These are phyloP conservation scores for Scedosporium minutisporum DNA, from an alignment of 2,329 filamentous ascomycete species.

Conservation along the genomic window DNA sequence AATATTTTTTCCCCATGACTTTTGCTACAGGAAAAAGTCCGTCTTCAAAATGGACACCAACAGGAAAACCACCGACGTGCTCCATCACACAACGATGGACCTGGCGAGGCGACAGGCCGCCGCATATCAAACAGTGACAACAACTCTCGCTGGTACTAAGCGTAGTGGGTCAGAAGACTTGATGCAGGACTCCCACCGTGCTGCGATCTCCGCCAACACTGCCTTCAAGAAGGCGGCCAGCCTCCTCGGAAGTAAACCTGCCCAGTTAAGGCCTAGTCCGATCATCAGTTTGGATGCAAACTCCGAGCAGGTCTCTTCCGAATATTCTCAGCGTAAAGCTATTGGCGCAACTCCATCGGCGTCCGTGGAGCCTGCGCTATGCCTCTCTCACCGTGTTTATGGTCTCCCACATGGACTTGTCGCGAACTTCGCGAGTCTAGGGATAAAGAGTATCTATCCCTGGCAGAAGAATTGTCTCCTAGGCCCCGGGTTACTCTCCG, in stretches of 20 bases:
- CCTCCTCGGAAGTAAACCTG: slow-evolving; percentile 3
- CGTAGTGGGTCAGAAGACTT: neutral
- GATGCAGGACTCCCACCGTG: neutral
- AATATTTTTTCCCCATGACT: neutral
- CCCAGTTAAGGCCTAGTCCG: slow-evolving; percentile 30
- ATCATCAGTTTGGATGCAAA: slow-evolving; percentile 28
- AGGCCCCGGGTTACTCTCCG: slow-evolving; percentile 54
- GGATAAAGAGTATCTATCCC: slow-evolving; percentile 66
- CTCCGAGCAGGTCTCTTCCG: slow-evolving; percentile 23
- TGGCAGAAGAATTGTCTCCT: slow-evolving; percentile 71
- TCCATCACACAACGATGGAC: neutral
- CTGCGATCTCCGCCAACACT: neutral
- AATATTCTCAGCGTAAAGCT: slow-evolving; percentile 47
- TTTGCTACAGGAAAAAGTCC: neutral
- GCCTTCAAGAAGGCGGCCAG: neutral
- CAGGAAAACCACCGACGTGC: neutral
- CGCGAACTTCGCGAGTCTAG: slow-evolving; percentile 53
- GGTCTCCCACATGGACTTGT: slow-evolving; percentile 50
- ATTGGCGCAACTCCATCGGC: slow-evolving; percentile 45
- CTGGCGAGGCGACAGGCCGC: neutral
- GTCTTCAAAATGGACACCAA: neutral
- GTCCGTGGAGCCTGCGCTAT: slow-evolving; percentile 44
- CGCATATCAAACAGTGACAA: neutral
- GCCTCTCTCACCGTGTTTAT: slow-evolving; percentile 54
- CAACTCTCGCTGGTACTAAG: neutral